Conservation (phyloP, 306 rosid species). For the Lathyrus aphaca region DNA sequence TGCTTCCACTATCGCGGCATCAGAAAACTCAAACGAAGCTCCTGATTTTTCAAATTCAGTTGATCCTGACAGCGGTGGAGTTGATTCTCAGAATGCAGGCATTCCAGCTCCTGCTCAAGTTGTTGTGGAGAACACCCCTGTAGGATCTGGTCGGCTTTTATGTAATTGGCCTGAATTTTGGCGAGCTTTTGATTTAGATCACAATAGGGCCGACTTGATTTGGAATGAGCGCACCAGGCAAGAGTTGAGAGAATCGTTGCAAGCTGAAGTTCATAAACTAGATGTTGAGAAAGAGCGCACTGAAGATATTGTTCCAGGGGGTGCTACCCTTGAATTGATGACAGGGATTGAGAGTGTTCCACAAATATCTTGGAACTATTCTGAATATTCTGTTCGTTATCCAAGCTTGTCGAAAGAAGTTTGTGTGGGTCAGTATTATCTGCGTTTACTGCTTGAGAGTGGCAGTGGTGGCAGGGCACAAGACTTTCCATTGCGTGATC, state of each 20-base stretch:
- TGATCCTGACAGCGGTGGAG: slow-evolving; percentile 57
- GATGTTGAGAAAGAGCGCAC: slow-evolving; percentile 99
- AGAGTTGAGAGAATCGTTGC: slow-evolving; percentile 92
- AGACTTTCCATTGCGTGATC: slow-evolving; percentile 95
- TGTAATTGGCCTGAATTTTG: slow-evolving; percentile 99
- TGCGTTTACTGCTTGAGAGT: slow-evolving; percentile 95
- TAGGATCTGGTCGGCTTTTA: slow-evolving; percentile 94
- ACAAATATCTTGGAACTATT: slow-evolving; percentile 96
- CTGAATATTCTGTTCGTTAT: slow-evolving; percentile 88
- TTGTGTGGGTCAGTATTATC: slow-evolving; percentile 97
- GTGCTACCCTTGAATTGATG: slow-evolving; percentile 53
- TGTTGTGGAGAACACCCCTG: slow-evolving; percentile 95
- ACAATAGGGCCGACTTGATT: slow-evolving; percentile 98
- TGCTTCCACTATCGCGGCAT: slow-evolving; percentile 53
- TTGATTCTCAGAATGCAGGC: slow-evolving; percentile 62
- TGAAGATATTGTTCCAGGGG: slow-evolving; percentile 95
- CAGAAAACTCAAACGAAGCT: slow-evolving; percentile 50
- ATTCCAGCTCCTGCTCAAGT: slow-evolving; percentile 99
- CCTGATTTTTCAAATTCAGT: slow-evolving; percentile 51
- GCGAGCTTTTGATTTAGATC: slow-evolving; percentile 97
- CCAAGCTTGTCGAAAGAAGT: slow-evolving; percentile 98
- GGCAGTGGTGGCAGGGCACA: slow-evolving; percentile 93
- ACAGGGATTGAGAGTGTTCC: slow-evolving; percentile 73
- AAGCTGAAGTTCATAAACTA: slow-evolving; percentile 95
- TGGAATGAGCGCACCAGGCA: slow-evolving; percentile 99